Percentiles rank a stretch among this genome's conserved stretches.
Evolutionary conservation across 2,329 filamentous ascomycete genomes (phyloP).

Genomic region (Cladosporium velox): DNA sequence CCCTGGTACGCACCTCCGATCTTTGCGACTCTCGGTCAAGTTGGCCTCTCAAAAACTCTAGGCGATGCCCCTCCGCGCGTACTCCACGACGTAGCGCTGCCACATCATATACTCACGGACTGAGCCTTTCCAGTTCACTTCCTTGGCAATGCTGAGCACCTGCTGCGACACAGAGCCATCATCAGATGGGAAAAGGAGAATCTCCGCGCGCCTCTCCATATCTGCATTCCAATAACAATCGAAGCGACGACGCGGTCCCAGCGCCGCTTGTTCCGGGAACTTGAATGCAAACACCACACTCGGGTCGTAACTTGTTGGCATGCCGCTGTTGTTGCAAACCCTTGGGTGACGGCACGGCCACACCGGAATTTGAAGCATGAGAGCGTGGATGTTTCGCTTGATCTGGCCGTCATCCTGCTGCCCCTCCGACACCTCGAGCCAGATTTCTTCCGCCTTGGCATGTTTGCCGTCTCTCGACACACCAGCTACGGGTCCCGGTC

Average conservation of each 20-base stretch:
- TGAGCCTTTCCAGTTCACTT: neutral
- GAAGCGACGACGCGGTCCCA: neutral
- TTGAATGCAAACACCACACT: neutral
- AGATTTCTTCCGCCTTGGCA: neutral
- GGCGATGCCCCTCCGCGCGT: neutral
- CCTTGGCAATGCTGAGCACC: neutral
- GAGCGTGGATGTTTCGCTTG: neutral
- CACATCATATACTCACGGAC: neutral
- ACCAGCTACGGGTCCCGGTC: too few species aligned
- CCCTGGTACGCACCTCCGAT: neutral
- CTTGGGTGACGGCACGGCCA: too few species aligned
- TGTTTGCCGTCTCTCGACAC: too few species aligned
- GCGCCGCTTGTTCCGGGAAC: neutral
- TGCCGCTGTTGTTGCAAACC: too few species aligned
- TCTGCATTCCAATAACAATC: neutral
- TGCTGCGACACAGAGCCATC: neutral
- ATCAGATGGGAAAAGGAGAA: neutral
- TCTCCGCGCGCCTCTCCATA: neutral
- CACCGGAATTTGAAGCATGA: neutral
- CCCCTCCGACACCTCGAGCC: neutral
- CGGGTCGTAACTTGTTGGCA: too few species aligned
- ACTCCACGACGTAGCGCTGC: neutral
- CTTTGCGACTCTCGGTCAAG: neutral
- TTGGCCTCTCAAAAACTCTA: too few species aligned
- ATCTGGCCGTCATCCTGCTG: neutral